Conservation (phyloP, 2,329 filamentous ascomycete species). For the Onygenales sp. region DNA sequence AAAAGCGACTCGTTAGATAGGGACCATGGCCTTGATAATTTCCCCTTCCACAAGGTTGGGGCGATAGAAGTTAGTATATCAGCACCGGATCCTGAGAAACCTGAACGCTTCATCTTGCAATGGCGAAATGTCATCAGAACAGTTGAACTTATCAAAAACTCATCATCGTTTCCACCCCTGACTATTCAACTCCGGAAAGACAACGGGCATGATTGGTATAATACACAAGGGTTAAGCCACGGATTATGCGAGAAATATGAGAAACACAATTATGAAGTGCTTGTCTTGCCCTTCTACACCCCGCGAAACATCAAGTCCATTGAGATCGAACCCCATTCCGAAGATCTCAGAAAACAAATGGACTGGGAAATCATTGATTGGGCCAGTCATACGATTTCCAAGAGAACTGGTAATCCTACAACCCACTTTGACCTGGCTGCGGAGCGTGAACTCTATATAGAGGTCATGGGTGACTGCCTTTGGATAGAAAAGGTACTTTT, state of each 20-base stretch:
- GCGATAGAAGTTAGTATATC: slow-evolving; percentile 3
- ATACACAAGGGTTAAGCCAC: neutral
- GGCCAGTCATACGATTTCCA: neutral
- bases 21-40: slow-evolving; percentile 2
- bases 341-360: neutral
- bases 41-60: slow-evolving; percentile 6
- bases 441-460: neutral
- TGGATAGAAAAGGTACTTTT: neutral
- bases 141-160: neutral
- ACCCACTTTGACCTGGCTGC: neutral
- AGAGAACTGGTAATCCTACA: neutral
- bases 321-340: neutral
- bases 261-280: neutral
- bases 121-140: slow-evolving; percentile 6
- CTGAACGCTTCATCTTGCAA: neutral
- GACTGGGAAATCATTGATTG: neutral
- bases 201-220: neutral
- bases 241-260: neutral
- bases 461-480: neutral
- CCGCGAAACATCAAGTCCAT: neutral
- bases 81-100: slow-evolving; percentile 1
- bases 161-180: neutral
- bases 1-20: neutral
- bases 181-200: slow-evolving; percentile 1
- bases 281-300: slow-evolving; percentile 1